Evolutionary conservation across 1,284 basidiomycete species (phyloP), one percentile per base, ranked within the genome.

Genomic region (Ganoderma meredithae): DNA sequence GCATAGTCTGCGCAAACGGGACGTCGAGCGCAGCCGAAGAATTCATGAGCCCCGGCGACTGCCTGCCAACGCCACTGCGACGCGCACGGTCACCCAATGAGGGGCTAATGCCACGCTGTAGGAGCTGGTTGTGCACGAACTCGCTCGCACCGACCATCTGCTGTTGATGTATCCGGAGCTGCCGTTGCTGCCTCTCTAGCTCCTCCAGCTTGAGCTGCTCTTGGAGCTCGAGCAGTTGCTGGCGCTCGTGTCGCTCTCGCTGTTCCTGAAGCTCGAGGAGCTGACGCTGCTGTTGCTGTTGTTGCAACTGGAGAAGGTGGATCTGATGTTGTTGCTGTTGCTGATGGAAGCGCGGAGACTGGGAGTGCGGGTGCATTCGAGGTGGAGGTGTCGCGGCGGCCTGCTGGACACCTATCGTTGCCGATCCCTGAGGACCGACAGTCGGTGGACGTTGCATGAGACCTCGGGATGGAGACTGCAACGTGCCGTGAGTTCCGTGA

Each of bases 331-430:
- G 87, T 67, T 87, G 85, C 67, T 81, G 78, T 61, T 81, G 80
- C 59, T 81, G 80, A 75, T 86, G 85, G 77, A 92, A 92, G 39
- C 91, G 87, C 25, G 90, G 90, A 1, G 90, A 92, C 73, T 91
- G 90, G 3, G 89, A 87, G 33, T 86, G 85, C 10, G 90, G 88
- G 62, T 92, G 84, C 88, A 91, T 87, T 47, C 90, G 84, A 43
- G 90, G 90, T 31, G 90, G 89, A 3, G 90, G 85, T 0, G 86
- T 88, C 27, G 72, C 69, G 25, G 71, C 71, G 1, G 68, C 71
- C 41, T 52, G 33, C 22, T 44, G 43, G 10, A 62, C 22, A 10
- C 41, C 60, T 2, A 44, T 12, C 10, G 33, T 25, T 27, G 43
- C 59, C 3, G 41, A 27, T 25, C 59, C 60, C 27, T 43, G 31